Base-by-base conservation (phyloP, 768 basidiomycete genomes). In the Asterophora parasitica region DNA sequence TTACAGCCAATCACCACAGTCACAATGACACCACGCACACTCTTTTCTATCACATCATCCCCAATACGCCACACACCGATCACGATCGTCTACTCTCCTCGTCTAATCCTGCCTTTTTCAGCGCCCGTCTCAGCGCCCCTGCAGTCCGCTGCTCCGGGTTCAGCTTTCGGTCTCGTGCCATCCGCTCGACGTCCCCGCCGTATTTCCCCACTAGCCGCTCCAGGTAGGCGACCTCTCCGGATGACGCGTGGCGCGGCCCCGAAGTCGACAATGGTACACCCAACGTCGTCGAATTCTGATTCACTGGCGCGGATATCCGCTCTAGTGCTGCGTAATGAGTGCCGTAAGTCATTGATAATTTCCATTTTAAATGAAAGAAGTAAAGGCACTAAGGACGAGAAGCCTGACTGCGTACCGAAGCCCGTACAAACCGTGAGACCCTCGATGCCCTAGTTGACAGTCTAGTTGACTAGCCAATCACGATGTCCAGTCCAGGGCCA, bases 131-230 rank as follows among this genome's bases (percentile, higher is more conserved):
- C 59, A 97, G 64, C 68, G 92, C 82, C 13, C 89, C 93, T 27
- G 72, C 76, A 2, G 92, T 96, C 60, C 85, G 79, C 69, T 98
- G 95, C 64, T 83, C 84, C 12, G 78, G 67, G 63, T 98, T 97
- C 49, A 87, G 64, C 65, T 75, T 84, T 49, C 81, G 70, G 68
- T 98, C 94, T 55, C 74, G 71, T 9, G 82, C 80, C 93, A 96
- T 97, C 41, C 66, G 72, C 23, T 78, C 76, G 17, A 84, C 67
- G 67, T 97, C 84, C 26, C 73, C 68, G 1, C 84, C 88, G 66
- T 97, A 72, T 64, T 78, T 84, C 34, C 65, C 64, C 10, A 89
- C 78, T 23, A 98, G 75, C 35, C 76, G 68, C 48, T 69, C 64
- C 35, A 98, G 71, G 65, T 85, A 88, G 37, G 65, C 67, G 48